Conservation (phyloP, 768 basidiomycete genomes). For the Suillus americanus region DNA sequence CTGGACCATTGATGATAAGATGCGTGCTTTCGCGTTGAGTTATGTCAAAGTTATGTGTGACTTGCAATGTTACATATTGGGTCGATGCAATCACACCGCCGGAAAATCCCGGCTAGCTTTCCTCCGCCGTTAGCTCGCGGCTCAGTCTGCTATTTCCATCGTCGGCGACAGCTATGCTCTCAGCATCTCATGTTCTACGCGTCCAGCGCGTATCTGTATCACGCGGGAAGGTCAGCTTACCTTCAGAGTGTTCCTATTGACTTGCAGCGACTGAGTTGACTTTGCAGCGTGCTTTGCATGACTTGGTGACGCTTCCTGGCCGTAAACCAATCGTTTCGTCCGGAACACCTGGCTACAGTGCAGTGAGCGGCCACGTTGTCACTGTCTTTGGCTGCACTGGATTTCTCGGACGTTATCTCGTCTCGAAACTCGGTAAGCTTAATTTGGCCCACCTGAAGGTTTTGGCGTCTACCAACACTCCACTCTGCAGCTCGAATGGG, state of each 20-base stretch:
- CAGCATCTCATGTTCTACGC: constrained; percentile 48
- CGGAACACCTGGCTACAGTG: constrained; percentile 83
- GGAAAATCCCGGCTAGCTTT: constrained; percentile 5
- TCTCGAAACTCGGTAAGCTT: constrained; percentile 83
- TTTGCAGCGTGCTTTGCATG: constrained; percentile 70
- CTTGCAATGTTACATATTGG: constrained; percentile 15
- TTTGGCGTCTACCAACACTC: constrained; percentile 9
- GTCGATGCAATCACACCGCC: not conserved
- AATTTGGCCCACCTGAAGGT: not conserved
- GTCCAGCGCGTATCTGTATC: constrained; percentile 48
- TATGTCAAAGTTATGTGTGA: not conserved
- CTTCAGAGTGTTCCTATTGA: too few species aligned
- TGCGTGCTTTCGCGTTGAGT: not conserved
- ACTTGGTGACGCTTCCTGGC: constrained; percentile 59
- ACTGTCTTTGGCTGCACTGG: constrained; percentile 98
- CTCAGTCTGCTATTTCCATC: constrained; percentile 7
- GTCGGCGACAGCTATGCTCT: constrained; percentile 34
- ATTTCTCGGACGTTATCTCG: constrained; percentile 92
- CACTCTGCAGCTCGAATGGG: constrained; percentile 72
- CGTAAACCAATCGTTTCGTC: constrained; percentile 68
- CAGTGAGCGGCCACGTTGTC: constrained; percentile 86
- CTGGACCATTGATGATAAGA: constrained; percentile 63
- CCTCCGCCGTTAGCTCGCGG: constrained; percentile 16
- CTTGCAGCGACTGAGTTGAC: constrained; percentile 9
- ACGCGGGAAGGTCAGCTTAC: constrained; percentile 43